These are phyloP conservation scores for Trypanosoma theileri DNA, from an alignment of 208 protist genomes.

Conservation along the genomic window DNA sequence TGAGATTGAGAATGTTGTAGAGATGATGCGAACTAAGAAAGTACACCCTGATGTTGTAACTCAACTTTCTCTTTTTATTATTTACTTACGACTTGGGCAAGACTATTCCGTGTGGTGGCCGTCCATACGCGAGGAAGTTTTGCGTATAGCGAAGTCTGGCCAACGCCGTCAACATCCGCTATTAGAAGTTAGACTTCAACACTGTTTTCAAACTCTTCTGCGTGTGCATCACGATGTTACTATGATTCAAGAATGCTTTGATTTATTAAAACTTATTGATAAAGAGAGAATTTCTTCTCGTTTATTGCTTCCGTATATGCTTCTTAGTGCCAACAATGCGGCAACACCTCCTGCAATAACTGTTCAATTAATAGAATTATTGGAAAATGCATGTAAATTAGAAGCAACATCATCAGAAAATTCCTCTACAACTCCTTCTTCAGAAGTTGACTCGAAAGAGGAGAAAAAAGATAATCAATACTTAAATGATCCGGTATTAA, in stretches of 20 bases:
- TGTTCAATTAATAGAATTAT: slow-evolving; percentile 46
- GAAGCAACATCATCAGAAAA: neutral
- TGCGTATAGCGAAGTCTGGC: slow-evolving; percentile 26
- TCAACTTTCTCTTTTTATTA: slow-evolving; percentile 77
- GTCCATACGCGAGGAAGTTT: slow-evolving; percentile 53
- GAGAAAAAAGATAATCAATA: neutral
- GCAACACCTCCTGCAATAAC: slow-evolving; percentile 53
- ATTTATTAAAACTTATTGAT: slow-evolving; percentile 41
- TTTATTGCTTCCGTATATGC: slow-evolving; percentile 70
- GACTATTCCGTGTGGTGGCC: slow-evolving; percentile 67
- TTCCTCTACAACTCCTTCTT: neutral
- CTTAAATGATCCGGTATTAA: slow-evolving; percentile 41
- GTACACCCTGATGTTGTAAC: slow-evolving; percentile 73
- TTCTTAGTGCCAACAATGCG: slow-evolving; percentile 66
- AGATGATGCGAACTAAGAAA: slow-evolving; percentile 56
- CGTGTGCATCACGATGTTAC: slow-evolving; percentile 67
- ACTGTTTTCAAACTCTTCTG: slow-evolving; percentile 83
- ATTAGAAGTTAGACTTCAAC: slow-evolving; percentile 64
- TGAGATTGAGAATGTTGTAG: slow-evolving; percentile 84
- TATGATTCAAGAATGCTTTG: slow-evolving; percentile 69
- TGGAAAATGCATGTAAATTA: slow-evolving; percentile 26
- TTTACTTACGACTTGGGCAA: slow-evolving; percentile 79
- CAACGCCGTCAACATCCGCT: slow-evolving; percentile 48
- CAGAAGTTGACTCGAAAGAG: neutral
- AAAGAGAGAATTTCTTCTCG: slow-evolving; percentile 47